Evolutionary conservation across 805 yeast genomes (phyloP), one percentile per base, ranked within the genome.

Genomic region (Barnettozyma botsteinii): DNA sequence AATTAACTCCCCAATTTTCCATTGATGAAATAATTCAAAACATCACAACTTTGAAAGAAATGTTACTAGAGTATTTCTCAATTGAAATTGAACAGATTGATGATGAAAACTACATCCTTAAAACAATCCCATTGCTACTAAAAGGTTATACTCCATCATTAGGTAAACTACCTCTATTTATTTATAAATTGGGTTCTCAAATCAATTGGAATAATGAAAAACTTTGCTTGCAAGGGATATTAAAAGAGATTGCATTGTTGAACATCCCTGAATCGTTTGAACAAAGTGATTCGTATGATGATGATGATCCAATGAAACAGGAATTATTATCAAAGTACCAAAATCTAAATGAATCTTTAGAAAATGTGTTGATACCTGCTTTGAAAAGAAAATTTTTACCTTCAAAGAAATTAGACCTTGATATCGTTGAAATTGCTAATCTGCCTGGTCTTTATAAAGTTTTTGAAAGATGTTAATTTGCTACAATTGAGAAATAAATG

Each of bases 371-470:
- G 1, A 81, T 87, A 47, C 95, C 95, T 0, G 60, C 73, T 18
- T 56, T 86, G 7, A 79, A 81, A 47, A 67, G 67, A 43, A 62
- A 78, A 33, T 73, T 87, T 21, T 56, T 87, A 12, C 95, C 89
- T 0, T 75, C 94, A 0, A 65, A 65, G 12, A 55, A 53, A 3
- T 50, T 87, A 27, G 48, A 60, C 5, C 55, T 66, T 12, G 80
- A 77, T 41, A 77, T 88, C 4, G 73, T 85, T 5, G 96, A 91
- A 58, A 77, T 93, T 28, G 97, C 98, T 0, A 88, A 81, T 56
- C 61, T 93, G 23, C 98, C 98, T 2, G 95, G 95, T 0, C 65
- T 93, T 41, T 93, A 93, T 61, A 76, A 72, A 52, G 95, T 94
- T 5, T 93, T 93, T 66, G 98, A 93, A 64, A 70, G 98, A 57